These are phyloP conservation scores for Meyerozyma elateridarum DNA, from an alignment of 1,139 yeast species.

Conservation along the genomic window DNA sequence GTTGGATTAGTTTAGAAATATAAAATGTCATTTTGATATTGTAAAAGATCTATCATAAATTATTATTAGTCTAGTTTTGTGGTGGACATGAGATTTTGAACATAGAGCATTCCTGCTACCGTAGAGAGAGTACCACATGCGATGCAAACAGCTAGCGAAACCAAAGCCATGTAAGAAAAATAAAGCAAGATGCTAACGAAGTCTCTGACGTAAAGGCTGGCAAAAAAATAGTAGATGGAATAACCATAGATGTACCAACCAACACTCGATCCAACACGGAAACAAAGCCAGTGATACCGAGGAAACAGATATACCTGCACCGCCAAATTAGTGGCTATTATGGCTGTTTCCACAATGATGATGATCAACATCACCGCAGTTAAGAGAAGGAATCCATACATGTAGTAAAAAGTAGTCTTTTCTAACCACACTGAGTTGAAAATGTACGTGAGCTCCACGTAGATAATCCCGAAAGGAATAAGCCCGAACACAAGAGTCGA, in stretches of 20 bases:
- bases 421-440: constrained; percentile 79
- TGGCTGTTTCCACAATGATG: constrained; percentile 68
- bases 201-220: constrained; percentile 55
- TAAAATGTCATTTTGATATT: constrained; percentile 3
- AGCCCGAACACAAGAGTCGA: constrained; percentile 50
- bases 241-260: constrained; percentile 68
- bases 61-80: too few relatives aligned
- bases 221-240: constrained; percentile 62
- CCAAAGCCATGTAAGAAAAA: constrained; percentile 66
- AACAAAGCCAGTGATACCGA: constrained; percentile 83
- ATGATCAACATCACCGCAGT: constrained; percentile 57
- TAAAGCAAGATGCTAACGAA: constrained; percentile 67
- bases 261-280: constrained; percentile 66
- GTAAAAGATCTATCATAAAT: background rate
- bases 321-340: constrained; percentile 63
- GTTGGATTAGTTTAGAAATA: constrained; percentile 55
- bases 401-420: constrained; percentile 71
- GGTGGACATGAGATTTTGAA: constrained; percentile 50
- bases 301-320: constrained; percentile 57
- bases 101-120: constrained; percentile 56
- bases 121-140: constrained; percentile 77
- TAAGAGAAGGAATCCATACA: constrained; percentile 71
- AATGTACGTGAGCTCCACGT: constrained; percentile 70
- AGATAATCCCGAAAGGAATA: constrained; percentile 75
- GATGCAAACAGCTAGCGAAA: constrained; percentile 58